phyloP scores from a whole-genome alignment of 805 yeast genomes.

The Geotrichum ghanense region DNA sequence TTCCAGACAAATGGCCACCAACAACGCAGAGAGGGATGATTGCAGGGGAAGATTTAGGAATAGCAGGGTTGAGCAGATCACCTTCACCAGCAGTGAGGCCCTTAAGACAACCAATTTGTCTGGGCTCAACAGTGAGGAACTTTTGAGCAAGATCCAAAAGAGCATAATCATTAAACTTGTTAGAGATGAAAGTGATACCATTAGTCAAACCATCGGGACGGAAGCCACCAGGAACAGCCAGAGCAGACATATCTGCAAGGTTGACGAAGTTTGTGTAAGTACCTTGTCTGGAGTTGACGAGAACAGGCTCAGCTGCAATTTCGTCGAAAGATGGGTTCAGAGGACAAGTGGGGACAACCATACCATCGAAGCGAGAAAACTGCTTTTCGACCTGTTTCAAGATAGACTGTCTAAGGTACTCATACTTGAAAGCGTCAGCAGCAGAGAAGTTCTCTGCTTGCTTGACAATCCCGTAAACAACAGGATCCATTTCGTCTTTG shows the following conservation, averaged over 20 bases:
- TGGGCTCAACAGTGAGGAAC: constrained; percentile 41
- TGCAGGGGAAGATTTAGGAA: constrained; percentile 34
- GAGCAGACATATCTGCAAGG: constrained; percentile 83
- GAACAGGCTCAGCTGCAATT: constrained; percentile 65
- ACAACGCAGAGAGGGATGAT: constrained; percentile 78
- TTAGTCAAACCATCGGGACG: constrained; percentile 78
- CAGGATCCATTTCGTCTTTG: constrained; percentile 71
- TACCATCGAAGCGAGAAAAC: constrained; percentile 54
- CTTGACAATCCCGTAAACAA: constrained; percentile 62
- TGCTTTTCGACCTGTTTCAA: constrained; percentile 48
- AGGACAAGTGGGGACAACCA: constrained; percentile 91
- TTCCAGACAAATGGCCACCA: constrained; percentile 87
- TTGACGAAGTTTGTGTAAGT: constrained; percentile 98
- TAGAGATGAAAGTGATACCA: constrained; percentile 78
- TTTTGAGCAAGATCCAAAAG: constrained; percentile 71
- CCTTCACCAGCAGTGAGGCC: constrained; percentile 27
- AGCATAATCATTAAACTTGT: constrained; percentile 80
- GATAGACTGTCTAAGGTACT: constrained; percentile 76
- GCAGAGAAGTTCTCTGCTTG: constrained; percentile 74
- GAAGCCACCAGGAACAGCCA: constrained; percentile 88
- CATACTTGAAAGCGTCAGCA: constrained; percentile 72
- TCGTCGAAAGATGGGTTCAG: constrained; percentile 74
- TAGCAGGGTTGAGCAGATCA: constrained; percentile 26
- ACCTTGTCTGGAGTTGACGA: constrained; percentile 83
- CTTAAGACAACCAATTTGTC: constrained; percentile 46